phyloP scores from a whole-genome alignment of 2,329 filamentous ascomycete species.

The Seiridium cupressi region DNA sequence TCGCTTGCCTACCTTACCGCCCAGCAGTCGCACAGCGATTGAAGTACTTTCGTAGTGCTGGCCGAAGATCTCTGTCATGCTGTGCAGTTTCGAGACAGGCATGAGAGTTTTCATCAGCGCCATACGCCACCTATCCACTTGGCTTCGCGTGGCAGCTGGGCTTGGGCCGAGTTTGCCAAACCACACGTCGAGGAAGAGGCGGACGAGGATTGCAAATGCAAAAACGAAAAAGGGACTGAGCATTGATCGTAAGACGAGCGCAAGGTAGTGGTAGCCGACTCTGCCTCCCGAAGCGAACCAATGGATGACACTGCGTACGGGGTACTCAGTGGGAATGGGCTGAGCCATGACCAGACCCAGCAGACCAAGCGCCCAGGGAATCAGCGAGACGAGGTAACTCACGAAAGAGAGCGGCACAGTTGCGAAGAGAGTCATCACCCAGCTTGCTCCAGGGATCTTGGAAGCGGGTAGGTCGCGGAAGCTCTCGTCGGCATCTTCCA shows the following conservation, averaged over 20 bases:
- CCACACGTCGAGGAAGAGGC: constrained; percentile 34
- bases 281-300: constrained; percentile 48
- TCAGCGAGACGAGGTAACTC: constrained; percentile 38
- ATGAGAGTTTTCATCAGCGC: constrained; percentile 42
- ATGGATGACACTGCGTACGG: constrained; percentile 38
- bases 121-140: constrained; percentile 42
- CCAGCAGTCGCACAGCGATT: constrained; percentile 45
- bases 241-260: constrained; percentile 36
- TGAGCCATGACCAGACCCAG: constrained; percentile 42
- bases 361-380: constrained; percentile 44
- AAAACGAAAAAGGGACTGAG: constrained; percentile 45
- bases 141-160: constrained; percentile 26
- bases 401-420: constrained; percentile 40
- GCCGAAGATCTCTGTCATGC: constrained; percentile 49
- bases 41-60: constrained; percentile 56
- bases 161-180: constrained; percentile 36
- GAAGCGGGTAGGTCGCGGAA: constrained; percentile 42
- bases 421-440: constrained; percentile 38
- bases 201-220: constrained; percentile 37
- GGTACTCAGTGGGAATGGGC: constrained; percentile 29
- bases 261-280: constrained; percentile 49
- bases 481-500: constrained; percentile 42
- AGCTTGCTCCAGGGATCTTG: constrained; percentile 40
- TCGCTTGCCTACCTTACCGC: constrained; percentile 49
- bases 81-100: constrained; percentile 41